These are phyloP conservation scores for Marchantia polymorpha DNA, from an alignment of 225 moss, liverwort and hornwort species.

Conservation along the genomic window DNA sequence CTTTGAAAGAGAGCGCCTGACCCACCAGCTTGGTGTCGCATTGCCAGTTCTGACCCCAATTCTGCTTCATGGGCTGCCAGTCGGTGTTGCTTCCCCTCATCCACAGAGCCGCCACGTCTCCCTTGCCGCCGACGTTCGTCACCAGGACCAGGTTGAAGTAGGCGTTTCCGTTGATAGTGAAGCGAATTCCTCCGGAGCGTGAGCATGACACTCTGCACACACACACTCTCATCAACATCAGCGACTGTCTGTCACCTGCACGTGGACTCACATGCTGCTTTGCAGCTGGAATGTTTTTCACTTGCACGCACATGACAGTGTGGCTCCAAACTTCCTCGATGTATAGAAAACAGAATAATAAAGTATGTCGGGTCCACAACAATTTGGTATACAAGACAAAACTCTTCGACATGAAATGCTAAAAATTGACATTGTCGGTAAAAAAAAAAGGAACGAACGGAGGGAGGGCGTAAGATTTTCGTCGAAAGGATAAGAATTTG, in stretches of 20 bases:
- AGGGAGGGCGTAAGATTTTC: not conserved
- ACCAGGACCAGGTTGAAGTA: constrained; percentile 53
- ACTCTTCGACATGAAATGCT: too few species aligned
- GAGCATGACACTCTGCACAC: constrained; percentile 40
- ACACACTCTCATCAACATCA: not conserved
- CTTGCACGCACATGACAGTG: not conserved
- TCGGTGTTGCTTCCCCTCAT: constrained; percentile 41
- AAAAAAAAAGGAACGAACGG: too few species aligned
- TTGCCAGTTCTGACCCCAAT: constrained; percentile 72
- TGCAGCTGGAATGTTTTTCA: not conserved
- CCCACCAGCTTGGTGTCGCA: constrained; percentile 35
- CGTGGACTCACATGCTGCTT: not conserved
- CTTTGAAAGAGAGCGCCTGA: constrained; percentile 54
- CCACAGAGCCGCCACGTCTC: constrained; percentile 45
- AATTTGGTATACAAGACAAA: too few species aligned
- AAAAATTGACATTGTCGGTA: too few species aligned
- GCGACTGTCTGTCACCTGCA: not conserved
- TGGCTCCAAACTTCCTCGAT: not conserved
- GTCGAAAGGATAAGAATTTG: not conserved
- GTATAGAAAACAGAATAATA: too few species aligned
- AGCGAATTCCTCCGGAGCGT: constrained; percentile 52
- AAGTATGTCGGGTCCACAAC: too few species aligned
- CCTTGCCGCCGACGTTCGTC: constrained; percentile 51
- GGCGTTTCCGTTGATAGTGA: constrained; percentile 48
- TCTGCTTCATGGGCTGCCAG: constrained; percentile 53